Evolutionary conservation across 108 stramenopile species (phyloP).

Genomic region (Skeletonema marinoi): DNA sequence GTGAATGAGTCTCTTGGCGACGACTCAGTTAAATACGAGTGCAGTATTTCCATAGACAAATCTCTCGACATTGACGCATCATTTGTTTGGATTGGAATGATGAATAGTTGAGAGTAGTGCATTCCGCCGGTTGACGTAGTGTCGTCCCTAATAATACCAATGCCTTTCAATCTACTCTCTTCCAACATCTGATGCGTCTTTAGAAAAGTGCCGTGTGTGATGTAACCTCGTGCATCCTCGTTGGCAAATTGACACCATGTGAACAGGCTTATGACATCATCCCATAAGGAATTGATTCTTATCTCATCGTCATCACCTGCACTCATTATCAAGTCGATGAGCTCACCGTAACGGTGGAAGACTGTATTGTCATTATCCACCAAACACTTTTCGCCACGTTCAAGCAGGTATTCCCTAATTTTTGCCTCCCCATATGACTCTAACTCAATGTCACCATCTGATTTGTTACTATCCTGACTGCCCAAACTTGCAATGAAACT

Average conservation of each 20-base stretch:
- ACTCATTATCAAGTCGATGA: background rate
- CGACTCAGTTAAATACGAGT: too few species aligned
- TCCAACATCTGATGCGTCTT: too few species aligned
- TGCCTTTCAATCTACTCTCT: too few species aligned
- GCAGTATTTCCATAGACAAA: too few species aligned
- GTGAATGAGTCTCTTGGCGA: too few species aligned
- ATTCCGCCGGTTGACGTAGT: too few species aligned
- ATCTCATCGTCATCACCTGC: background rate
- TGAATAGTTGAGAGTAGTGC: too few species aligned
- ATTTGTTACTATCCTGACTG: background rate
- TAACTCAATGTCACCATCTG: constrained; percentile 11
- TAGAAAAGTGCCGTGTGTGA: background rate
- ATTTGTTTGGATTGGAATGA: too few species aligned
- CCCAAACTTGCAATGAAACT: constrained; percentile 8
- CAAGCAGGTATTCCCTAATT: constrained; percentile 12
- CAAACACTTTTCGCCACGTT: background rate
- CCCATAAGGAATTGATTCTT: constrained; percentile 7
- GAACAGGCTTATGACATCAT: background rate
- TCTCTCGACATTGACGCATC: too few species aligned
- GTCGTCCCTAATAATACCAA: too few species aligned
- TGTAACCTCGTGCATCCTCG: constrained; percentile 17
- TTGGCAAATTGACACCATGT: constrained; percentile 16
- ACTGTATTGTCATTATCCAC: background rate
- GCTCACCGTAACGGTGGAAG: background rate
- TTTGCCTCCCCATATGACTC: constrained; percentile 1